A percentile compares a stretch with the other conserved stretches of the same genome.
Conservation (phyloP, 140 eudicot genomes). For the Anethum foeniculum region DNA sequence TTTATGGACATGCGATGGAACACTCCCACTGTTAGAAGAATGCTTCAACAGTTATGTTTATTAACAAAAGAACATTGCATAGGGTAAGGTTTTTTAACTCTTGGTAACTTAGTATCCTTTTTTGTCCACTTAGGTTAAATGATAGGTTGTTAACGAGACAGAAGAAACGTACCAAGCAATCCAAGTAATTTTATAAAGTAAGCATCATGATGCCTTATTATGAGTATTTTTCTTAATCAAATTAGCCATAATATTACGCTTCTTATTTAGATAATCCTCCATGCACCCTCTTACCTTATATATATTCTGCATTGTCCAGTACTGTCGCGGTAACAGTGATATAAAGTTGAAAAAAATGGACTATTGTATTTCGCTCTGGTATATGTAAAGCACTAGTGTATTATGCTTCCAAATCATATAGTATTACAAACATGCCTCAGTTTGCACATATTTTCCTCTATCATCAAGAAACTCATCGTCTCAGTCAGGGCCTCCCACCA, state of each 20-base stretch:
- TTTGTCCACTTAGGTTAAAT: conserved; percentile 49
- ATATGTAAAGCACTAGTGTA: neutral
- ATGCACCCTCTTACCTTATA: too few species aligned
- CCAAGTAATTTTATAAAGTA: too few species aligned
- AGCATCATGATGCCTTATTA: too few species aligned
- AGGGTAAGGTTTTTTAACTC: conserved; percentile 1
- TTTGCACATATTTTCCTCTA: conserved; percentile 71
- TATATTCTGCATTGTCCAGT: neutral
- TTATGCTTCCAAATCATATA: neutral
- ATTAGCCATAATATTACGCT: too few species aligned
- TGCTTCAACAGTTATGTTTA: conserved; percentile 76
- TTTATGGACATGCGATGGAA: conserved; percentile 70
- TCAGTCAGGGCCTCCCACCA: conserved; percentile 80
- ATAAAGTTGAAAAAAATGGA: neutral
- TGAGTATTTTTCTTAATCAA: too few species aligned
- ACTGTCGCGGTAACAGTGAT: neutral
- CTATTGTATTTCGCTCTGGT: neutral
- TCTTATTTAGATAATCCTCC: too few species aligned
- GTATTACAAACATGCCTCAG: conserved; percentile 39
- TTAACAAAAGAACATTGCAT: neutral
- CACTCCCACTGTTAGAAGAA: conserved; percentile 93
- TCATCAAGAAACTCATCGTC: conserved; percentile 53
- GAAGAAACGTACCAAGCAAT: conserved; percentile 91
- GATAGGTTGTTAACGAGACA: conserved; percentile 83
- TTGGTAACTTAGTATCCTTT: neutral